Evolutionary conservation across 208 protist genomes (phyloP), one percentile per base, ranked within the genome.

Genomic region (Leishmania tarentolae): DNA sequence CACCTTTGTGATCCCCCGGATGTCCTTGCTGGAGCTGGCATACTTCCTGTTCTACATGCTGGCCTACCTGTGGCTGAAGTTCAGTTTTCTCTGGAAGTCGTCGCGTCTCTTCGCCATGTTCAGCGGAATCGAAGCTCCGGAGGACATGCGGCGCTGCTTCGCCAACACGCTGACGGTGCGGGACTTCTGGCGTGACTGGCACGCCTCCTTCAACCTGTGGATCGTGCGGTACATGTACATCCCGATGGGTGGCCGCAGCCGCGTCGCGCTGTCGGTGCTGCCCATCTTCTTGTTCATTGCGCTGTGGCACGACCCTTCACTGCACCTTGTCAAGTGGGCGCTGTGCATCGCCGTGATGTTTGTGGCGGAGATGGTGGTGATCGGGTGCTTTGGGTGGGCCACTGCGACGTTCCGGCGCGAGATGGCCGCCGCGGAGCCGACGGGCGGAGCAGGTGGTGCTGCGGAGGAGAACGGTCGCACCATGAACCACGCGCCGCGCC

Each of bases 171-270:
- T 93, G 46, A 96, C 88, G 31, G 91, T 99, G 31, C 84, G 77
- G 7, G 93, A 88, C 59, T 99, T 99, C 87, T 99, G 98, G 97
- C 83, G 94, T 47, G 91, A 94, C 81, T 99, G 98, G 97, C 97
- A 99, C 83, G 89, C 92, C 40, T 95, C 91, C 35, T 96, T 99
- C 82, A 98, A 99, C 82, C 82, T 97, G 69, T 99, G 96, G 94
- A 93, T 98, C 68, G 88, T 98, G 71, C 93, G 96, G 42, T 99
- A 99, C 88, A 91, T 99, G 87, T 99, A 99, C 87, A 91, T 98
- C 40, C 97, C 97, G 21, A 90, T 98, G 81, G 95, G 96, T 42
- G 96, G 96, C 53, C 86, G 82, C 63, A 75, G 68, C 37, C 84
- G 75, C 63, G 88, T 92, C 57, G 63, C 88, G 57, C 69, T 91